Base-by-base conservation (phyloP, 1,284 basidiomycete species). In the Malassezia caprae region DNA sequence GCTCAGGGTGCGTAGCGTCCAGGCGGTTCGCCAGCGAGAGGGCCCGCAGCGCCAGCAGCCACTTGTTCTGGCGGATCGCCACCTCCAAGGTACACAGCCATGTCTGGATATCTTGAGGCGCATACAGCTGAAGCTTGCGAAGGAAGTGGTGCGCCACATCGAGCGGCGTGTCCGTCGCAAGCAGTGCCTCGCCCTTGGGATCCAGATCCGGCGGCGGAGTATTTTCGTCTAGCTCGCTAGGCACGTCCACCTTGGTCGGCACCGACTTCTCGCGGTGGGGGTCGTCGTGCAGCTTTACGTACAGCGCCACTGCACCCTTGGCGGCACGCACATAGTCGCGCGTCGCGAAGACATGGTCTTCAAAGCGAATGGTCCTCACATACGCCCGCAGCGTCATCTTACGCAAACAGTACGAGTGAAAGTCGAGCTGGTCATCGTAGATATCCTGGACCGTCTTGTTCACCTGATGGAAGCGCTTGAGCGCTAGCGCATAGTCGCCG, bases 361-460 rank as follows among this genome's bases (percentile, higher is more conserved):
- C 90, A 81, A 87, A 96, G 43, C 80, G 77, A 46, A 94, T 77
- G 70, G 93, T 78, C 51, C 83, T 81, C 49, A 87, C 66, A 75
- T 98, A 98, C 12, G 87, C 81, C 46, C 84, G 84, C 34, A 98
- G 77, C 3, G 88, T 94, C 73, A 86, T 88, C 68, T 88, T 89
- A 43, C 94, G 84, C 68, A 96, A 72, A 65, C 88, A 88, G 76
- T 98, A 99, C 7, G 85, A 84, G 75, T 99, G 94, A 80, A 98
- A 99, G 76, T 99, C 94, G 68, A 88, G 93, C 76, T 98, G 91
- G 73, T 98, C 94, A 64, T 96, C 90, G 68, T 91, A 88, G 62
- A 89, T 82, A 53, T 88, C 87, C 53, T 86, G 82, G 76, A 94
- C 96, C 13, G 85, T 79, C 84, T 88, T 86, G 57, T 84, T 82